phyloP scores from a whole-genome alignment of 805 yeast species.

The Lipomyces anomalus region DNA sequence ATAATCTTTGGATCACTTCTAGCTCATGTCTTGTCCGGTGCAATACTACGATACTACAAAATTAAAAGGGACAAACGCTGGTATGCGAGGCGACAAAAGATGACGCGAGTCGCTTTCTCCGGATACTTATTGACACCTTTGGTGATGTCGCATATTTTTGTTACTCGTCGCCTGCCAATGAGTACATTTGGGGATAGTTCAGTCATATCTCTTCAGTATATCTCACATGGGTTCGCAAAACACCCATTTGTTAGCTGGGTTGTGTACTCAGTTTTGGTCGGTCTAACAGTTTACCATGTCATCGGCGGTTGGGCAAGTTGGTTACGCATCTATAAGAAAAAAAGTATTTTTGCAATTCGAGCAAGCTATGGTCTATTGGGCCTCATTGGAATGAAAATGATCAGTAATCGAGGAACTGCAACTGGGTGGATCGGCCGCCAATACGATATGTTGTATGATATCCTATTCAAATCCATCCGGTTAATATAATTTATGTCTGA shows the following conservation, averaged over 20 bases:
- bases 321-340: conserved; percentile 4
- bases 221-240: conserved; percentile 31
- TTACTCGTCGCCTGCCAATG: conserved; percentile 48
- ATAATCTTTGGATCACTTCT: conserved; percentile 43
- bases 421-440: conserved; percentile 9
- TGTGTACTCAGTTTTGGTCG: conserved; percentile 9
- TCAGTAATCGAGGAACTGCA: conserved; percentile 3
- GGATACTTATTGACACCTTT: conserved; percentile 52
- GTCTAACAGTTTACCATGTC: conserved; percentile 12
- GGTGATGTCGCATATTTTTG: conserved; percentile 42
- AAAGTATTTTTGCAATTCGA: conserved; percentile 1
- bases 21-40: conserved; percentile 52
- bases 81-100: conserved; percentile 22
- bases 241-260: conserved; percentile 1
- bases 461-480: no score
- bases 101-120: conserved; percentile 53
- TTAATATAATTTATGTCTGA: no score
- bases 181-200: conserved; percentile 60
- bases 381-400: conserved; percentile 2
- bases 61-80: conserved; percentile 25
- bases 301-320: conserved; percentile 18
- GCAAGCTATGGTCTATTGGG: conserved; percentile 3
- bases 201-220: conserved; percentile 47
- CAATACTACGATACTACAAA: conserved; percentile 33
- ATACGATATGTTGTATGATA: conserved; percentile 12